Evolutionary conservation across 371 early-diverging fungal genomes (phyloP).

Genomic region (Chytridiales sp.): DNA sequence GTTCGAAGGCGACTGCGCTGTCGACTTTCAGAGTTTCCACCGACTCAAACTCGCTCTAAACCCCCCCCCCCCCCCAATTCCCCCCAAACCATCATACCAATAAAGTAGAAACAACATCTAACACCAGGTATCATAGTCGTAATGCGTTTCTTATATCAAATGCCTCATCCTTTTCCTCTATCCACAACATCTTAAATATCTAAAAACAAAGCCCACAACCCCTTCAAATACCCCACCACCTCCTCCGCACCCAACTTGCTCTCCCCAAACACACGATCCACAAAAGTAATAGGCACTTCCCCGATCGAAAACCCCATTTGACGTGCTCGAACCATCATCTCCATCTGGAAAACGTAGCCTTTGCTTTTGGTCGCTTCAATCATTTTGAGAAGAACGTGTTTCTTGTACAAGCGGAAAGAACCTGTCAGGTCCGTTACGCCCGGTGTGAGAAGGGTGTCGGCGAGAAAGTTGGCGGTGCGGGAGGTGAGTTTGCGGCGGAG

Average conservation of each 20-base stretch:
- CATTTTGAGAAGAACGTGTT: constrained; percentile 79
- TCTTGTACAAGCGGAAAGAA: constrained; percentile 95
- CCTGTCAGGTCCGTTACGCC: constrained; percentile 96
- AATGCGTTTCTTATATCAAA: too few relatives aligned
- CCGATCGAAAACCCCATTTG: constrained; percentile 86
- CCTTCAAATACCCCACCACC: constrained; percentile 90
- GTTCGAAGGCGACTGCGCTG: too few relatives aligned
- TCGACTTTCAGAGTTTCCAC: too few relatives aligned
- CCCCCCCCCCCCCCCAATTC: too few relatives aligned
- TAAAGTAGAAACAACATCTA: too few relatives aligned
- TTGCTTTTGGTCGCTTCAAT: constrained; percentile 86
- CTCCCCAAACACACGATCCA: constrained; percentile 96
- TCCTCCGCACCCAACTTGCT: constrained; percentile 93
- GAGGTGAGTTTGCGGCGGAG: constrained; percentile 95
- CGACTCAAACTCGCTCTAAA: too few relatives aligned
- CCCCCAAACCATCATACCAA: too few relatives aligned
- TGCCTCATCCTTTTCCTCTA: too few relatives aligned
- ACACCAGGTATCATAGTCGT: too few relatives aligned
- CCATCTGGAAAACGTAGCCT: constrained; percentile 99
- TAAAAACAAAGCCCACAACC: constrained; percentile 76
- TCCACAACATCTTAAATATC: constrained; percentile 35
- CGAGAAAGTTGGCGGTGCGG: constrained; percentile 97
- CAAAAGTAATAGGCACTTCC: constrained; percentile 97
- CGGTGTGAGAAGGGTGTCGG: constrained; percentile 86
- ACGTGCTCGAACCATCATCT: constrained; percentile 97